phyloP scores from a whole-genome alignment of 108 stramenopile species.

The Cylindrotheca fusiformis region DNA sequence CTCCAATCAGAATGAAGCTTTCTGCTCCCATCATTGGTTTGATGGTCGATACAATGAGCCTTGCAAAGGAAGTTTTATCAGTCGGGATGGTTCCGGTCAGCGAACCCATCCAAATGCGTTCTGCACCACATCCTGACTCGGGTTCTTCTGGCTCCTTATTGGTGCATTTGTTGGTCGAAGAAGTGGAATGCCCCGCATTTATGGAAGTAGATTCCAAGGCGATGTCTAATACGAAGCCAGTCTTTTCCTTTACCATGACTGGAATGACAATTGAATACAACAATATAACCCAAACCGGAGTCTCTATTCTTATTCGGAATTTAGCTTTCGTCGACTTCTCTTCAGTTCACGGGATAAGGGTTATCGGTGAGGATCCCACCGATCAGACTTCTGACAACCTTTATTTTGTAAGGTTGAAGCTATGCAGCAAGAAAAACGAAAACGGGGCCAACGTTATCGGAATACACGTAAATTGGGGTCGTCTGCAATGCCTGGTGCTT shows the following conservation, averaged over 20 bases:
- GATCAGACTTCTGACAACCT: slow-evolving; percentile 6
- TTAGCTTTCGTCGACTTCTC: slow-evolving; percentile 34
- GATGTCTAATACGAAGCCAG: slow-evolving; percentile 24
- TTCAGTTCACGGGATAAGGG: slow-evolving; percentile 31
- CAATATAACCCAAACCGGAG: slow-evolving; percentile 9
- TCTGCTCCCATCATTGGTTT: slow-evolving; percentile 21
- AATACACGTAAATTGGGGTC: slow-evolving; percentile 35
- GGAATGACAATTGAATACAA: slow-evolving; percentile 18
- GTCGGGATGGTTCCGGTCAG: slow-evolving; percentile 6
- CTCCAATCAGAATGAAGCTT: slow-evolving; percentile 26
- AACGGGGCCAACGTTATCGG: slow-evolving; percentile 12
- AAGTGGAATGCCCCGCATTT: slow-evolving; percentile 15
- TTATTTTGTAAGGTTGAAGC: slow-evolving; percentile 25
- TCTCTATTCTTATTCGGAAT: slow-evolving; percentile 23
- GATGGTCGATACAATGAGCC: neutral
- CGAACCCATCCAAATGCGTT: slow-evolving; percentile 6
- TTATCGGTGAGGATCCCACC: slow-evolving; percentile 27
- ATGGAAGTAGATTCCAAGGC: slow-evolving; percentile 25
- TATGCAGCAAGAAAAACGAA: slow-evolving; percentile 8
- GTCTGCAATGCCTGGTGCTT: slow-evolving; percentile 36
- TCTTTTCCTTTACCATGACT: slow-evolving; percentile 27
- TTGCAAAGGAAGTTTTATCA: no score
- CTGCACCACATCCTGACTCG: no score
- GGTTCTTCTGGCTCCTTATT: no score
- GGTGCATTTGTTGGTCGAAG: no score